Conservation (phyloP, 345 rosid genomes). For the Populus deltoides region DNA sequence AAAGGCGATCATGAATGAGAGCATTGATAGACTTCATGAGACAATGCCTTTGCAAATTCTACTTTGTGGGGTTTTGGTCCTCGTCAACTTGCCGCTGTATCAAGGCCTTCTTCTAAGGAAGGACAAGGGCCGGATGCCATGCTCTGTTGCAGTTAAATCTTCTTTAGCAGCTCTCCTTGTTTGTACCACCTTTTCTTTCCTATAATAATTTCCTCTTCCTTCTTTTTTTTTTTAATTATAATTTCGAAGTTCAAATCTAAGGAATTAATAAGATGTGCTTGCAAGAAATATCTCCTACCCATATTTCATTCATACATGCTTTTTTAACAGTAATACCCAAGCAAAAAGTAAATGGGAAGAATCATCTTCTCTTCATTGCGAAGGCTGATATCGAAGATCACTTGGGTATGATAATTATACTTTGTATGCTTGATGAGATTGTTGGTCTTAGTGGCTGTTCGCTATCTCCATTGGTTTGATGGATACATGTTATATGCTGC, state of each 20-base stretch:
- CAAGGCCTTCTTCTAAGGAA: slow-evolving; percentile 53
- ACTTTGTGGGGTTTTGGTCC: slow-evolving; percentile 47
- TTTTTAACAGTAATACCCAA: too few relatives aligned
- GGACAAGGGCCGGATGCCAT: slow-evolving; percentile 67
- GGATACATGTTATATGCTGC: too few relatives aligned
- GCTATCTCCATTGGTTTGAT: too few relatives aligned
- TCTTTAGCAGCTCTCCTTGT: slow-evolving; percentile 36
- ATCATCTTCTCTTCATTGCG: too few relatives aligned
- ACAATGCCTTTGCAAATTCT: slow-evolving; percentile 43
- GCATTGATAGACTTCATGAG: neutral
- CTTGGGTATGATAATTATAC: too few relatives aligned
- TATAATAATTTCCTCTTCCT: neutral
- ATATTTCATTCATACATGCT: too few relatives aligned
- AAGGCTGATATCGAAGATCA: too few relatives aligned
- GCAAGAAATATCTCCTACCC: too few relatives aligned
- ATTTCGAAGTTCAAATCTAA: neutral
- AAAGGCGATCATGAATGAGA: slow-evolving; percentile 1
- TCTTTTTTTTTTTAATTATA: neutral
- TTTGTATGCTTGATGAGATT: too few relatives aligned
- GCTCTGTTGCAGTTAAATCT: slow-evolving; percentile 38
- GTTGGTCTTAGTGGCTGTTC: too few relatives aligned
- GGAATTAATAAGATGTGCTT: neutral
- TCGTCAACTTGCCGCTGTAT: slow-evolving; percentile 62
- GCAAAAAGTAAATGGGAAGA: too few relatives aligned
- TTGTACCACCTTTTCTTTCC: slow-evolving; percentile 38